Evolutionary conservation across 1,284 basidiomycete genomes (phyloP).

Genomic region (Jaminaea rosea): DNA sequence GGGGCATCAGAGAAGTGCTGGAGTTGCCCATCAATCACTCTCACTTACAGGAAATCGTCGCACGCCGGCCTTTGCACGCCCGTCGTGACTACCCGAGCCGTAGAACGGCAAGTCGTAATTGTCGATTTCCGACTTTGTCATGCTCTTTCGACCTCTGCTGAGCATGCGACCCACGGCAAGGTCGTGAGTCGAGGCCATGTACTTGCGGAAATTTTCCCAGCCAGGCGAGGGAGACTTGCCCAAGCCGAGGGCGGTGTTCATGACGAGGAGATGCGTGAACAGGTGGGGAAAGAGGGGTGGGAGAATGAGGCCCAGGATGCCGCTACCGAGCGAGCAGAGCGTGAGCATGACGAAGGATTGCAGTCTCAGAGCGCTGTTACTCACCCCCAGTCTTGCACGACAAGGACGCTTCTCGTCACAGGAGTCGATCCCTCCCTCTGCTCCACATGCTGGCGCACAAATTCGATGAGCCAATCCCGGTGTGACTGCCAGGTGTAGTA

Average conservation of each 20-base stretch:
- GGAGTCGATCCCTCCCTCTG: neutral
- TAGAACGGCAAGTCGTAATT: slow-evolving; percentile 1
- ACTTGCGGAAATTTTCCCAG: slow-evolving; percentile 4
- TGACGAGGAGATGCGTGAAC: slow-evolving; percentile 6
- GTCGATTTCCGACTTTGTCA: neutral
- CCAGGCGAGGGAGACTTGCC: slow-evolving; percentile 1
- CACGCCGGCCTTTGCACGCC: slow-evolving; percentile 1
- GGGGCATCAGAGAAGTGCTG: neutral
- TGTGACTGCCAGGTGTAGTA: slow-evolving; percentile 5
- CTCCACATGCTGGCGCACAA: slow-evolving; percentile 1
- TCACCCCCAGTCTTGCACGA: slow-evolving; percentile 4
- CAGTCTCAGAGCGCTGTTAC: neutral
- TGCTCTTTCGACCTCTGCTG: neutral
- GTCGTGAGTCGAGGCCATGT: neutral
- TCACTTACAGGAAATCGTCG: slow-evolving; percentile 4
- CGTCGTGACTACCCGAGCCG: neutral
- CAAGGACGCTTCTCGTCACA: slow-evolving; percentile 1
- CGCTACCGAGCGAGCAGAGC: too few relatives aligned
- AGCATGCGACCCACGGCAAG: slow-evolving; percentile 3
- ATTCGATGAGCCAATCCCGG: slow-evolving; percentile 4
- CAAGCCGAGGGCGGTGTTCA: slow-evolving; percentile 5
- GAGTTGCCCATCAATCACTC: neutral
- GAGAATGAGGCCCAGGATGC: slow-evolving; percentile 7
- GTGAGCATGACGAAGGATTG: too few relatives aligned
- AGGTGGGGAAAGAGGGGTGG: slow-evolving; percentile 4